Percentiles rank a stretch among this genome's conserved stretches.
phyloP scores from a whole-genome alignment of 2,329 filamentous ascomycete genomes.

The Ophiosphaerella herpotricha region DNA sequence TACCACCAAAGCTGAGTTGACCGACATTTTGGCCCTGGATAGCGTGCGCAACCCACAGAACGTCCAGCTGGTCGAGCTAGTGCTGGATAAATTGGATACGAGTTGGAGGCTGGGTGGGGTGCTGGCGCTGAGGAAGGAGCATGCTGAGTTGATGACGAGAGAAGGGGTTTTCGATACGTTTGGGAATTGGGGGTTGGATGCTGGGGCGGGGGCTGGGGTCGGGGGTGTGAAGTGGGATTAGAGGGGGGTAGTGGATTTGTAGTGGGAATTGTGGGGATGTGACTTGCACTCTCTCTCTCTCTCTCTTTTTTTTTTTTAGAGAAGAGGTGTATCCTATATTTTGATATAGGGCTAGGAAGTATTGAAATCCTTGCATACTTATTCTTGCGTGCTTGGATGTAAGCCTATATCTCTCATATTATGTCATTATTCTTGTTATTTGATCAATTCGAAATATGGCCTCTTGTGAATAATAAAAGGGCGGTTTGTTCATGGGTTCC shows the following conservation, averaged over 20 bases:
- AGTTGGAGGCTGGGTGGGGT: conserved; percentile 43
- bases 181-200: conserved; percentile 37
- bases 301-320: too few relatives aligned
- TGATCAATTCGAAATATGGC: too few relatives aligned
- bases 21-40: conserved; percentile 37
- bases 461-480: too few relatives aligned
- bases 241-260: neutral
- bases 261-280: too few relatives aligned
- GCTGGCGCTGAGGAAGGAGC: conserved; percentile 43
- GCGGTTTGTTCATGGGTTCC: too few relatives aligned
- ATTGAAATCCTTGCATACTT: too few relatives aligned
- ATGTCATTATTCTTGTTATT: too few relatives aligned
- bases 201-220: conserved; percentile 8
- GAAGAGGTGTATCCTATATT: too few relatives aligned
- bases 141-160: conserved; percentile 42
- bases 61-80: conserved; percentile 49
- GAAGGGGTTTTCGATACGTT: conserved; percentile 48
- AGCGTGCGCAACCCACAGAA: conserved; percentile 34
- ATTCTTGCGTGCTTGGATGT: too few relatives aligned
- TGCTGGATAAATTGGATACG: conserved; percentile 42
- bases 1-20: conserved; percentile 45
- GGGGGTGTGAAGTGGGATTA: conserved; percentile 33
- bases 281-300: too few relatives aligned
- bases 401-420: too few relatives aligned
- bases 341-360: too few relatives aligned